Conservation (phyloP, 176 grass and related monocot genomes). For the Carex myosuroides region DNA sequence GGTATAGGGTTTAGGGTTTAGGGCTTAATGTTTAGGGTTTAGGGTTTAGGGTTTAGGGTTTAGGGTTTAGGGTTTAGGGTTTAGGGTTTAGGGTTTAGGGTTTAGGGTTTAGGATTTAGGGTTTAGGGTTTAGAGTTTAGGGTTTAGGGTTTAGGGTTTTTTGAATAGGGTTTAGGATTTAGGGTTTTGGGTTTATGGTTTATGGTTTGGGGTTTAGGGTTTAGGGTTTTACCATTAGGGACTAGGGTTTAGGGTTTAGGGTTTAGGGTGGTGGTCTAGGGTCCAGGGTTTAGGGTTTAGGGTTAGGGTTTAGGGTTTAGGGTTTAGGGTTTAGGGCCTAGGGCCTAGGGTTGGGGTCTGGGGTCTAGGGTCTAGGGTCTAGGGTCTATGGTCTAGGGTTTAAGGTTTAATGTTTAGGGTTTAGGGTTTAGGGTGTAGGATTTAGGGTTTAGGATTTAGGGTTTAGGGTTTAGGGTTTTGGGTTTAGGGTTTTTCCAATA, state of each 20-base stretch:
- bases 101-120: not conserved
- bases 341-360: not conserved
- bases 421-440: not conserved
- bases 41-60: conserved; percentile 3
- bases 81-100: not conserved
- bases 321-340: not conserved
- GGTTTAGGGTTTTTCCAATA: not conserved
- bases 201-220: too few relatives aligned
- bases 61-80: conserved; percentile 1
- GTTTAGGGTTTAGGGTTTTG: not conserved
- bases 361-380: conserved; percentile 3
- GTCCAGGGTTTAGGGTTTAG: not conserved
- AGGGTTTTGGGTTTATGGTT: too few relatives aligned
- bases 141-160: conserved; percentile 14
- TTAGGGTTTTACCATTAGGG: too few relatives aligned
- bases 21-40: not conserved
- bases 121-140: not conserved
- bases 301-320: not conserved
- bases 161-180: too few relatives aligned
- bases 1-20: not conserved
- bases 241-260: conserved; percentile 5
- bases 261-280: too few relatives aligned
- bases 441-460: too few relatives aligned
- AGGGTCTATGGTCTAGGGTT: conserved; percentile 9
- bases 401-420: conserved; percentile 11